phyloP scores from a whole-genome alignment of 2,329 filamentous ascomycete genomes.

The Neoarthrinium moseri region DNA sequence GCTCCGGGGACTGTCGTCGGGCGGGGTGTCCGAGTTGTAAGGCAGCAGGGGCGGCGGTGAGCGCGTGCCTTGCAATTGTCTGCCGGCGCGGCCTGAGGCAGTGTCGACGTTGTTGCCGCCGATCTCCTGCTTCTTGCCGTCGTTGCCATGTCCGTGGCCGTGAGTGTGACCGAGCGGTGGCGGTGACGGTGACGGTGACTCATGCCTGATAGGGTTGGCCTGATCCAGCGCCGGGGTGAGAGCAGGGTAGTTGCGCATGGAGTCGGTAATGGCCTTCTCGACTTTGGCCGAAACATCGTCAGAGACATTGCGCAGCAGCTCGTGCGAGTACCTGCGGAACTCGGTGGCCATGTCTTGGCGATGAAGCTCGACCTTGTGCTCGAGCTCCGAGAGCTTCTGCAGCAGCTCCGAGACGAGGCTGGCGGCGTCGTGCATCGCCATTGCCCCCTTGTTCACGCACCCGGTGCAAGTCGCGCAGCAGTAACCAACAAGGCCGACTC shows the following conservation, averaged over 20 bases:
- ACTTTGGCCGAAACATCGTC: conserved; percentile 45
- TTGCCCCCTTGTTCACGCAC: conserved; percentile 11
- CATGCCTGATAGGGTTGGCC: conserved; percentile 22
- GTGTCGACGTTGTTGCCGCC: conserved; percentile 4
- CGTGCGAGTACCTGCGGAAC: conserved; percentile 53
- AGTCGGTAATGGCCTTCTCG: conserved; percentile 43
- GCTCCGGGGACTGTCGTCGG: conserved; percentile 36
- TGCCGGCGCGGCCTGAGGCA: conserved; percentile 18
- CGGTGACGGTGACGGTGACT: conserved; percentile 34
- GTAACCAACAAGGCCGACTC: neutral
- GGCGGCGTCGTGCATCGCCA: conserved; percentile 47
- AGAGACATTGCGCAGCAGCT: conserved; percentile 47
- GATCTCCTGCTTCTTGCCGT: conserved; percentile 7
- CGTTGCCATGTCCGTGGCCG: no score
- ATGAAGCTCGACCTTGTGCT: conserved; percentile 55
- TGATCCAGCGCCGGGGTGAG: conserved; percentile 37
- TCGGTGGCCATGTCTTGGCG: conserved; percentile 56
- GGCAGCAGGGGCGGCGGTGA: conserved; percentile 40
- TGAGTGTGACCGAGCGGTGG: neutral
- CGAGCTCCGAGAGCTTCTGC: conserved; percentile 53
- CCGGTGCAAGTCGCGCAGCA: neutral
- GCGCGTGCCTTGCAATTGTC: conserved; percentile 22
- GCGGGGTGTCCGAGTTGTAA: conserved; percentile 34
- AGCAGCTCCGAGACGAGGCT: conserved; percentile 51
- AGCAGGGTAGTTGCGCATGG: conserved; percentile 42